Conservation (phyloP, 305 asterid genomes). For the Fraxinus sp. region DNA sequence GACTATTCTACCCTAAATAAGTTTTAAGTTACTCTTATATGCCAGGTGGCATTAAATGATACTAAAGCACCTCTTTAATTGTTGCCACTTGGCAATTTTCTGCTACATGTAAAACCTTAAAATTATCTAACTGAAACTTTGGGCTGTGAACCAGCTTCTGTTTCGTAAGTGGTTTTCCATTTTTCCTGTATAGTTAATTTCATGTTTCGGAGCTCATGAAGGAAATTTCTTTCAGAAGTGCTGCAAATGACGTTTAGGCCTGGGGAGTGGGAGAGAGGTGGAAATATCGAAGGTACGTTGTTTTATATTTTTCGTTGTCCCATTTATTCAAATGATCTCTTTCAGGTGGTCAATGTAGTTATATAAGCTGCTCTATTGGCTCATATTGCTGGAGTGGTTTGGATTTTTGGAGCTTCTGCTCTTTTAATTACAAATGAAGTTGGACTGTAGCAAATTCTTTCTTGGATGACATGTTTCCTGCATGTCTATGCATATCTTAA, state of each 20-base stretch:
- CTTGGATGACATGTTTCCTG: constrained; percentile 13
- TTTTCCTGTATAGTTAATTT: constrained; percentile 12
- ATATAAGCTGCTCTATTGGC: constrained; percentile 19
- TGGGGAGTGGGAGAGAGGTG: constrained; percentile 65
- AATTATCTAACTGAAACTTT: constrained; percentile 20
- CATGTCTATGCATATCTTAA: neutral
- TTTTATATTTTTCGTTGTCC: constrained; percentile 14
- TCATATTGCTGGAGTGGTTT: constrained; percentile 17
- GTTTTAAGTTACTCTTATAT: constrained; percentile 14
- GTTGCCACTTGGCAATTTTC: constrained; percentile 8
- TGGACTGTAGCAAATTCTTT: constrained; percentile 11
- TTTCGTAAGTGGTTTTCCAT: neutral
- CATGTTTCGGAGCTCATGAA: constrained; percentile 19
- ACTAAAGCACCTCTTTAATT: constrained; percentile 7
- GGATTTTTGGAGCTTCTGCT: constrained; percentile 13
- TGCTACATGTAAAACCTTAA: no score
- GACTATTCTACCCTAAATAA: neutral
- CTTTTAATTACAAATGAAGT: neutral
- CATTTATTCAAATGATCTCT: neutral
- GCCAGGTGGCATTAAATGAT: constrained; percentile 20
- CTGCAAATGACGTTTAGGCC: constrained; percentile 59
- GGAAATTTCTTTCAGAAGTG: constrained; percentile 58
- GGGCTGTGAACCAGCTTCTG: neutral
- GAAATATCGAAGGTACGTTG: constrained; percentile 59
- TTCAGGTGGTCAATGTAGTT: constrained; percentile 5